Conservation (phyloP, 805 yeast species). For the Pichia sporocuriosa region DNA sequence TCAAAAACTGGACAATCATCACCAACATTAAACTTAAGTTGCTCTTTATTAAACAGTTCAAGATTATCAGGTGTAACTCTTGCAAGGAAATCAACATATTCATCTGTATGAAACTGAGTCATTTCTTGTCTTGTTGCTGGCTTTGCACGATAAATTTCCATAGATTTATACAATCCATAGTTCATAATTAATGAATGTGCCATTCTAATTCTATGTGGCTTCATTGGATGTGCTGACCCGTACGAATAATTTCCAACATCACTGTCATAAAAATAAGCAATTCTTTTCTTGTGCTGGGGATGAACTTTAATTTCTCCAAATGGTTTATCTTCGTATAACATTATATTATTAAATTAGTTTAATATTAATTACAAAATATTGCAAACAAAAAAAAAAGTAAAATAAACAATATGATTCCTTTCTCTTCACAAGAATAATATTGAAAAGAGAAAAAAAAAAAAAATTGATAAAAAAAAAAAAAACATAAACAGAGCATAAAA, state of each 20-base stretch:
- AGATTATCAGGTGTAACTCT: slow-evolving; percentile 90
- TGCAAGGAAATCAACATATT: slow-evolving; percentile 86
- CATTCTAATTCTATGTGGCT: slow-evolving; percentile 98
- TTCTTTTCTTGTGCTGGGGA: slow-evolving; percentile 50
- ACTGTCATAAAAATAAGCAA: slow-evolving; percentile 77
- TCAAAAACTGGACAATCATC: slow-evolving; percentile 89
- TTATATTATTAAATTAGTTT: no score
- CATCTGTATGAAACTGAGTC: slow-evolving; percentile 98
- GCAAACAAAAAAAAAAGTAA: neutral
- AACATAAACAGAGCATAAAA: no score
- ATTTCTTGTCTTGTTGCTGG: slow-evolving; percentile 97
- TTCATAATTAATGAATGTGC: slow-evolving; percentile 96
- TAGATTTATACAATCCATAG: slow-evolving; percentile 90
- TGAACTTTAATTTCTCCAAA: slow-evolving; percentile 56
- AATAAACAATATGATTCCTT: neutral
- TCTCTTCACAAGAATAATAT: no score
- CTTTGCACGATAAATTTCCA: slow-evolving; percentile 95
- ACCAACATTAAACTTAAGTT: slow-evolving; percentile 88
- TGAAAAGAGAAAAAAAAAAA: no score
- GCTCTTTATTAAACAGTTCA: slow-evolving; percentile 81
- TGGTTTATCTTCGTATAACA: slow-evolving; percentile 49
- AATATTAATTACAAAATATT: no score
- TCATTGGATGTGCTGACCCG: slow-evolving; percentile 99
- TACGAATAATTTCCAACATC: slow-evolving; percentile 98
- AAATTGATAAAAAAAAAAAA: no score